Evolutionary conservation across 2,329 filamentous ascomycete genomes (phyloP).

Genomic region (Elsinoe perseae): DNA sequence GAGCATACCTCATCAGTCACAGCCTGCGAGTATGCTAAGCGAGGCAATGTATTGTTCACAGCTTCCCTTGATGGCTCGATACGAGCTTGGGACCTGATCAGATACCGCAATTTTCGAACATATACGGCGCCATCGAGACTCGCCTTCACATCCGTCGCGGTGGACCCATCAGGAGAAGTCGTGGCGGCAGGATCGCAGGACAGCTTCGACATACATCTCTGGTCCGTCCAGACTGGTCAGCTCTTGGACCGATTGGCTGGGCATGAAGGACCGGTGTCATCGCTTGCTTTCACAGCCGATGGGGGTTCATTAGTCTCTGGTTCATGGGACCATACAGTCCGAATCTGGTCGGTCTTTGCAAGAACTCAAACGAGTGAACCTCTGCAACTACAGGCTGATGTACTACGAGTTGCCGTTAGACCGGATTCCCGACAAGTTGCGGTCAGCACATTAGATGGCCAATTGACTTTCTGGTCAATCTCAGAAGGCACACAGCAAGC

Average conservation of each 20-base stretch:
- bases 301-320: slow-evolving; percentile 78
- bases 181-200: slow-evolving; percentile 92
- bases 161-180: slow-evolving; percentile 95
- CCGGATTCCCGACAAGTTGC: slow-evolving; percentile 88
- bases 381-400: slow-evolving; percentile 82
- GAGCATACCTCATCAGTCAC: slow-evolving; percentile 94
- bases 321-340: slow-evolving; percentile 92
- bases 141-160: slow-evolving; percentile 87
- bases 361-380: slow-evolving; percentile 93
- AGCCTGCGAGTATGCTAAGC: slow-evolving; percentile 87
- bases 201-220: slow-evolving; percentile 95
- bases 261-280: slow-evolving; percentile 88
- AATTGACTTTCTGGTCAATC: slow-evolving; percentile 90
- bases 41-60: slow-evolving; percentile 92
- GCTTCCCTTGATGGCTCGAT: slow-evolving; percentile 90
- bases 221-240: slow-evolving; percentile 97
- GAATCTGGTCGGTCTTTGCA: slow-evolving; percentile 92
- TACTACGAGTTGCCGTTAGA: slow-evolving; percentile 76
- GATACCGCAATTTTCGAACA: slow-evolving; percentile 94
- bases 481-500: slow-evolving; percentile 79
- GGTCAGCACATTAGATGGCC: slow-evolving; percentile 85
- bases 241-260: slow-evolving; percentile 83
- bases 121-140: slow-evolving; percentile 89
- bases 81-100: slow-evolving; percentile 88
- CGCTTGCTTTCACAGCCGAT: slow-evolving; percentile 80